A percentile compares a stretch with the other conserved stretches of the same genome.
Conservation (phyloP, 768 basidiomycete genomes). For the Floccularia luteovirens region DNA sequence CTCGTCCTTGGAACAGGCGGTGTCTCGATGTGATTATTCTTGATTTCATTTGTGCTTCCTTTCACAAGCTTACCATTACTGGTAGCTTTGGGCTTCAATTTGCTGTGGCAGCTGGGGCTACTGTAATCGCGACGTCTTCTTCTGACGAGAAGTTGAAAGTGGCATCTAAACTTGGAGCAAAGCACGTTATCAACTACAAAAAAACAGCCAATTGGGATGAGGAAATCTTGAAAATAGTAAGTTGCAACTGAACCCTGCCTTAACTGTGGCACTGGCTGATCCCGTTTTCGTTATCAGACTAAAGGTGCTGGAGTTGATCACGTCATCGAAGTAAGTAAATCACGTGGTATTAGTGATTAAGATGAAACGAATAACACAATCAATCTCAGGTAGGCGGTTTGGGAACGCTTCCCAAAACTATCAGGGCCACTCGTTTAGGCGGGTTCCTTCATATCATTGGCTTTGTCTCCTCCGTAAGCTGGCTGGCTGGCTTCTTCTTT, state of each 20-base stretch:
- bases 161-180: conserved; percentile 39
- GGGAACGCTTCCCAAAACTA: conserved; percentile 38
- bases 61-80: neutral
- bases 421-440: conserved; percentile 27
- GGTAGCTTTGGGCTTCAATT: conserved; percentile 42
- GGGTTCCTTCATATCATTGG: conserved; percentile 47
- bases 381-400: conserved; percentile 44
- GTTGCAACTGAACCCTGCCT: conserved; percentile 3
- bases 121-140: conserved; percentile 52
- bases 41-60: too few relatives aligned
- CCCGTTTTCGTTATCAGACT: conserved; percentile 14
- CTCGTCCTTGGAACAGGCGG: conserved; percentile 51
- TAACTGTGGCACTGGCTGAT: neutral
- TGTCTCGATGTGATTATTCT: conserved; percentile 36
- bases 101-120: conserved; percentile 47
- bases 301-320: conserved; percentile 23
- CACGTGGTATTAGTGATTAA: neutral
- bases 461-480: conserved; percentile 31
- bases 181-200: conserved; percentile 57
- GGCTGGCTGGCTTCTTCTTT: neutral
- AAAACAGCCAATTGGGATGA: conserved; percentile 51
- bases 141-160: conserved; percentile 47
- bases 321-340: conserved; percentile 17
- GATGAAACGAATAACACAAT: conserved; percentile 13
- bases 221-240: conserved; percentile 31